phyloP scores from a whole-genome alignment of 305 asterid genomes.

The Fraxinus floribunda region DNA sequence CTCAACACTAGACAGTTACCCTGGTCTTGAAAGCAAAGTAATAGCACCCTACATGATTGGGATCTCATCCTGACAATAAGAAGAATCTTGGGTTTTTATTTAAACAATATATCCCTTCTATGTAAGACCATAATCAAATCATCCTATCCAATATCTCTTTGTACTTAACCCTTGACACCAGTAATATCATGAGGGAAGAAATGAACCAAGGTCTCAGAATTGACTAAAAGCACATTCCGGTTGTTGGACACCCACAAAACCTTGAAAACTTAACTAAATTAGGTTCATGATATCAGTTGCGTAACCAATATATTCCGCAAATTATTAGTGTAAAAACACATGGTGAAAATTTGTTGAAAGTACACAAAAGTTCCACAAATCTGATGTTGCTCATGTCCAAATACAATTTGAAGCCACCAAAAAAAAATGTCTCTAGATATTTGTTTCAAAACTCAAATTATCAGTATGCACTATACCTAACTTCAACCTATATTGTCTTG shows the following conservation, averaged over 20 bases:
- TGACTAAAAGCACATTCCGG: background rate
- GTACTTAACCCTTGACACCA: background rate
- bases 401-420: background rate
- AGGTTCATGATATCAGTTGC: background rate
- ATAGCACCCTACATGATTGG: background rate
- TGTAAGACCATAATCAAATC: background rate
- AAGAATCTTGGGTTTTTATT: background rate
- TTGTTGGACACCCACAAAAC: background rate
- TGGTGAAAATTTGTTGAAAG: background rate
- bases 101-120: background rate
- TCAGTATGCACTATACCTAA: background rate
- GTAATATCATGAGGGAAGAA: background rate
- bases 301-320: background rate
- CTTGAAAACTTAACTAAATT: background rate
- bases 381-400: background rate
- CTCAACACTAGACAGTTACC: background rate
- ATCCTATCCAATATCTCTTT: background rate
- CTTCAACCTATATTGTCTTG: background rate
- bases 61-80: background rate
- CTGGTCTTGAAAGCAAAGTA: background rate
- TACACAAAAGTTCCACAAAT: background rate
- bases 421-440: background rate
- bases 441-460: background rate
- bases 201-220: background rate
- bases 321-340: background rate